Evolutionary conservation across 108 stramenopile genomes (phyloP).

Genomic region (Craspedostauros australis): DNA sequence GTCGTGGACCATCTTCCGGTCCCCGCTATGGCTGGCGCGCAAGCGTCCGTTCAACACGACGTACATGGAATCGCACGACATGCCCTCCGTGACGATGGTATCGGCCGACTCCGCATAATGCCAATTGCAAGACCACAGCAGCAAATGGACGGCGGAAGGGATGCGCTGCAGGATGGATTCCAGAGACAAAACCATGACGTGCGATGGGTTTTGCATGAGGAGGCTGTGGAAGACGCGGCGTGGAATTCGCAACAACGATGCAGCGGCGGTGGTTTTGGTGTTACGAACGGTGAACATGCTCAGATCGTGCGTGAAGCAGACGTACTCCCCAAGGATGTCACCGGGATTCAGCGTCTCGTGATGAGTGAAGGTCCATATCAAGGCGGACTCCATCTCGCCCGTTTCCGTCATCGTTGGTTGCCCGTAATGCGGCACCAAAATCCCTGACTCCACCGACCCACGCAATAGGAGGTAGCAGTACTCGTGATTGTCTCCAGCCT

Average conservation of each 20-base stretch:
- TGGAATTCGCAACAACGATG: slow-evolving; percentile 32
- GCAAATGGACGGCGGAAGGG: slow-evolving; percentile 32
- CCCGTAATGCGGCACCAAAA: not conserved
- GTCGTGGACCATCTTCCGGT: not conserved
- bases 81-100: slow-evolving; percentile 27
- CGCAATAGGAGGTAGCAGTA: slow-evolving; percentile 14
- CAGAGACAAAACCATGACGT: slow-evolving; percentile 26
- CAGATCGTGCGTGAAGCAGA: slow-evolving; percentile 34
- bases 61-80: slow-evolving; percentile 40
- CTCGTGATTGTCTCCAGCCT: slow-evolving; percentile 7
- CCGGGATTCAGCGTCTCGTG: slow-evolving; percentile 16
- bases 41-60: slow-evolving; percentile 49
- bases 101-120: slow-evolving; percentile 36
- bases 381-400: not conserved
- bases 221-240: slow-evolving; percentile 22
- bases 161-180: slow-evolving; percentile 21
- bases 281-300: slow-evolving; percentile 24
- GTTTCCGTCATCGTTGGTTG: not conserved
- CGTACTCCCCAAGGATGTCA: slow-evolving; percentile 26
- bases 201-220: slow-evolving; percentile 23
- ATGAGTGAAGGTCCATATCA: slow-evolving; percentile 6
- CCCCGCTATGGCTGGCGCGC: slow-evolving; percentile 1
- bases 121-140: slow-evolving; percentile 43
- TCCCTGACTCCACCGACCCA: slow-evolving; percentile 19
- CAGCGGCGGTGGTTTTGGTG: slow-evolving; percentile 5